Percentiles rank a stretch among this genome's conserved stretches.
These are phyloP conservation scores for Mucor racemosus DNA, from an alignment of 371 early-diverging fungal species.

Conservation along the genomic window DNA sequence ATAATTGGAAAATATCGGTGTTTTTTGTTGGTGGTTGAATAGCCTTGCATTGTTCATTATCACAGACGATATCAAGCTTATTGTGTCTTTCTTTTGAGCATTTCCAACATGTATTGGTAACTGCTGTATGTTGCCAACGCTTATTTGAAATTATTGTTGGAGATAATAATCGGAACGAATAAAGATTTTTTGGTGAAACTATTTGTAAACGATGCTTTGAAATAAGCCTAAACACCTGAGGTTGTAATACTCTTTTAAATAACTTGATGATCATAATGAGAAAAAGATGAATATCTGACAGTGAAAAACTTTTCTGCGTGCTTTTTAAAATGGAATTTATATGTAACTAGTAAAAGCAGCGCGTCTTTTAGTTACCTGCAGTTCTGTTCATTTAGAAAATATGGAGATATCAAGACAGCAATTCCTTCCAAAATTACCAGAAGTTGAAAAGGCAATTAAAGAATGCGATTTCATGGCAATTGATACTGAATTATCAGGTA, in stretches of 20 bases:
- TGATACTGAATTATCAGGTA: constrained; percentile 88
- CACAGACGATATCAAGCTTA: too few relatives aligned
- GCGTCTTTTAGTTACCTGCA: neutral
- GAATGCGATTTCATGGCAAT: constrained; percentile 82
- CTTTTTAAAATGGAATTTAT: neutral
- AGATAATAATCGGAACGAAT: neutral
- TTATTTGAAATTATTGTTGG: neutral
- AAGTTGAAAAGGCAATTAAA: constrained; percentile 68
- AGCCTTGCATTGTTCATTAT: too few relatives aligned
- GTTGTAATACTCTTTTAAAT: neutral
- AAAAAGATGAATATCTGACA: neutral
- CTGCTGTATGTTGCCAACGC: neutral
- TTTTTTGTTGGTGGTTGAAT: too few relatives aligned
- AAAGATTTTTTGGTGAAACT: too few relatives aligned
- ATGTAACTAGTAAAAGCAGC: neutral
- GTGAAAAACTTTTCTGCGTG: neutral
- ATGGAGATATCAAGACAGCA: constrained; percentile 84
- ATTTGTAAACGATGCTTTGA: too few relatives aligned
- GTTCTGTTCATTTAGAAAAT: neutral
- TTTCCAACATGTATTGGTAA: neutral
- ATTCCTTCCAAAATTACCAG: constrained; percentile 61
- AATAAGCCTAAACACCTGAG: too few relatives aligned
- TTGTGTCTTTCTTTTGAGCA: neutral
- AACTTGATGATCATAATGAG: neutral
- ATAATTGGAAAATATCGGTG: neutral